These are phyloP conservation scores for Nigrospora oryzae DNA, from an alignment of 2,329 filamentous ascomycete genomes.

Conservation along the genomic window DNA sequence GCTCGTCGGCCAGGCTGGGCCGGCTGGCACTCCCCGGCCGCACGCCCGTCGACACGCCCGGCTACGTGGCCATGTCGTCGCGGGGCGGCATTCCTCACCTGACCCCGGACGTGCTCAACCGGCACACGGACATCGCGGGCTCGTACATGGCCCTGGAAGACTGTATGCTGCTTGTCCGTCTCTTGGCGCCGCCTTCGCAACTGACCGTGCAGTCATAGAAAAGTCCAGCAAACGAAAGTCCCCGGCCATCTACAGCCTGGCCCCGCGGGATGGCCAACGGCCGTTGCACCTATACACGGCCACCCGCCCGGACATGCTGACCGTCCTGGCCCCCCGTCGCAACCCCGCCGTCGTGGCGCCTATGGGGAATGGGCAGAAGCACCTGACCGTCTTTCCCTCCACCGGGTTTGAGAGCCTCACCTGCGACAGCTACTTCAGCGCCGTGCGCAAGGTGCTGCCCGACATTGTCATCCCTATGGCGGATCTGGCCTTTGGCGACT, in stretches of 20 bases:
- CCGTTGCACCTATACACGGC: constrained; percentile 71
- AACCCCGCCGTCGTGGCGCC: constrained; percentile 68
- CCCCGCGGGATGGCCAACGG: constrained; percentile 25
- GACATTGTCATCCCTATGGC: constrained; percentile 75
- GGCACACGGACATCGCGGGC: constrained; percentile 56
- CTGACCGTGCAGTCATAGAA: constrained; percentile 41
- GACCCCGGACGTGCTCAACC: constrained; percentile 71
- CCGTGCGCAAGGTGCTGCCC: constrained; percentile 57
- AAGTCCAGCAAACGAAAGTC: constrained; percentile 27
- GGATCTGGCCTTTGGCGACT: constrained; percentile 53
- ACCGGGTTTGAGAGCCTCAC: constrained; percentile 72
- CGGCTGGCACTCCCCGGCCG: constrained; percentile 53
- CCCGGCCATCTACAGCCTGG: constrained; percentile 39
- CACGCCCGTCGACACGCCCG: constrained; percentile 69
- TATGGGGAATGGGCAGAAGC: constrained; percentile 59
- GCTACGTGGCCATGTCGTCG: constrained; percentile 72
- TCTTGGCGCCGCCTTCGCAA: not conserved
- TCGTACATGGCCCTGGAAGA: constrained; percentile 85
- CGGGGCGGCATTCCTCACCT: constrained; percentile 81
- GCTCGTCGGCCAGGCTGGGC: constrained; percentile 54
- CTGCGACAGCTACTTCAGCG: constrained; percentile 59
- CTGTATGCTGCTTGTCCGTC: constrained; percentile 50
- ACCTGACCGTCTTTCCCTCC: constrained; percentile 74
- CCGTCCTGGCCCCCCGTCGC: constrained; percentile 70
- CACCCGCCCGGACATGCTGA: constrained; percentile 54